These are phyloP conservation scores for Byssochlamys sp. DNA, from an alignment of 2,329 filamentous ascomycete genomes.

Conservation along the genomic window DNA sequence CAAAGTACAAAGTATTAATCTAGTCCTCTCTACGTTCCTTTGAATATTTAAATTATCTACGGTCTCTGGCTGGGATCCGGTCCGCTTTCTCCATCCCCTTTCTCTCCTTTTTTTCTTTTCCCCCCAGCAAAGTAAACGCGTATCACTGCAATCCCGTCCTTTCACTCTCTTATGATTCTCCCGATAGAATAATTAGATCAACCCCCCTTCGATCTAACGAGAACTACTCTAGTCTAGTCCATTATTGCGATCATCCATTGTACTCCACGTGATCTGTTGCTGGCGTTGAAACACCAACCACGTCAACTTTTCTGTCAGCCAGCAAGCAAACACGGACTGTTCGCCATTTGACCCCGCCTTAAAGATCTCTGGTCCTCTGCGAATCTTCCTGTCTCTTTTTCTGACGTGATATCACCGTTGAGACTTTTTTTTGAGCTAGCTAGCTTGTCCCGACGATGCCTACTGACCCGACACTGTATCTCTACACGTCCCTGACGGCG, in stretches of 20 bases:
- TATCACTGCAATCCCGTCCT: not conserved
- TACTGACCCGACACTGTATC: slow-evolving; percentile 61
- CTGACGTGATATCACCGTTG: not conserved
- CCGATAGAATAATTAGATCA: not conserved
- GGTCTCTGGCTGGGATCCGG: too few relatives aligned
- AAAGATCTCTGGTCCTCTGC: not conserved
- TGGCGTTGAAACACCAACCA: slow-evolving; percentile 38
- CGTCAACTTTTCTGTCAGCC: not conserved
- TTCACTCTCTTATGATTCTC: not conserved
- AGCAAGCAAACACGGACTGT: slow-evolving; percentile 16
- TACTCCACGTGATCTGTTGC: slow-evolving; percentile 36
- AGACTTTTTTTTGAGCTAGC: not conserved
- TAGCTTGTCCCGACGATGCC: not conserved
- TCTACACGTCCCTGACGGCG: slow-evolving; percentile 91
- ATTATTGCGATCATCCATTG: not conserved
- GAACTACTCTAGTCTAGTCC: not conserved
- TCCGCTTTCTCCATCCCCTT: too few relatives aligned
- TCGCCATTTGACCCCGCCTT: not conserved
- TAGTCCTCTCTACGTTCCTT: too few relatives aligned
- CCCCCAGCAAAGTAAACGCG: not conserved
- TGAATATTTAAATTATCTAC: too few relatives aligned
- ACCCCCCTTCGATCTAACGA: too few relatives aligned
- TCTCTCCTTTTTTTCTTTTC: too few relatives aligned
- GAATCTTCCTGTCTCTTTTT: not conserved
- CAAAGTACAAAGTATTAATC: too few relatives aligned